Conservation (phyloP, 116 monocot genomes). For the Trichopus zeylanicus region DNA sequence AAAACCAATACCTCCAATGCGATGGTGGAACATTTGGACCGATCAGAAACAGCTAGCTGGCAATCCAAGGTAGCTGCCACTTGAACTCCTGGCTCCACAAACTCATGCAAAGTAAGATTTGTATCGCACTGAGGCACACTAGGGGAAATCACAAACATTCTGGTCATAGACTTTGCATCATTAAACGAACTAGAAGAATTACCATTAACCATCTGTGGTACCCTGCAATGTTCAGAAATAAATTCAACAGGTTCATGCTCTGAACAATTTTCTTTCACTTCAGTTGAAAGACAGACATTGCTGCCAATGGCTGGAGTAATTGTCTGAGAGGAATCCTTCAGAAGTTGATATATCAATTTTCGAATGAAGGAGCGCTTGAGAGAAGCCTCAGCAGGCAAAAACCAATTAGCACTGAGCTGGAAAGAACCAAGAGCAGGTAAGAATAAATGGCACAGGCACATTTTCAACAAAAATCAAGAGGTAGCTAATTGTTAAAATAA, state of each 20-base stretch:
- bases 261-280: background rate
- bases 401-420: slow-evolving; percentile 62
- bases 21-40: no score
- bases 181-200: background rate
- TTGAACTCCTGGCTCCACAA: background rate
- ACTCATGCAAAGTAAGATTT: background rate
- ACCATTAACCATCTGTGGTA: background rate
- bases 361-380: slow-evolving; percentile 43
- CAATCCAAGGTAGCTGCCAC: background rate
- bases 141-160: background rate
- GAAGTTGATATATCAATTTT: slow-evolving; percentile 45
- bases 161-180: background rate
- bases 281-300: background rate
- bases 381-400: slow-evolving; percentile 62
- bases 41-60: background rate
- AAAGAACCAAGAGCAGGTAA: slow-evolving; percentile 3
- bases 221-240: slow-evolving; percentile 3
- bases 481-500: no score
- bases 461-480: no score
- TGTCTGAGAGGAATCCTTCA: slow-evolving; percentile 27
- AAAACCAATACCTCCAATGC: no score
- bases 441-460: background rate
- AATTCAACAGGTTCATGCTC: slow-evolving; percentile 5
- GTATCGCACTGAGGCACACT: background rate
- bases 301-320: background rate